Evolutionary conservation across 1,139 yeast species (phyloP).

Genomic region (Lodderomyces pseudojiufengensis): DNA sequence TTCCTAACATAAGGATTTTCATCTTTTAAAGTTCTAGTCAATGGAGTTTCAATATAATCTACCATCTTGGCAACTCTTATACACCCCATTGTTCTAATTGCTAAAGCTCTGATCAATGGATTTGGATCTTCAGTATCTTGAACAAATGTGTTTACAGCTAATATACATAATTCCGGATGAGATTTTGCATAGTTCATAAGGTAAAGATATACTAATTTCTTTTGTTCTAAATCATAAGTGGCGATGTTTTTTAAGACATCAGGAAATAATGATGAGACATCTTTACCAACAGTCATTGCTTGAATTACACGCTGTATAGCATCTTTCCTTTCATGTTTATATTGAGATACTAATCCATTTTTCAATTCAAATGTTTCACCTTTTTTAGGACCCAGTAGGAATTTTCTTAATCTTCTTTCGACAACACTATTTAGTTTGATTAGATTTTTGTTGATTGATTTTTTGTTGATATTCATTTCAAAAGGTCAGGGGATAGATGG

Average conservation of each 20-base stretch:
- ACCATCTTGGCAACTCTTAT: conserved; percentile 93
- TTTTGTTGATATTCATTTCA: conserved; percentile 1
- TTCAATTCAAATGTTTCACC: conserved; percentile 89
- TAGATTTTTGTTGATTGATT: conserved; percentile 9
- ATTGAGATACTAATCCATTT: conserved; percentile 89
- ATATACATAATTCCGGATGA: conserved; percentile 90
- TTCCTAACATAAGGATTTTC: conserved; percentile 97
- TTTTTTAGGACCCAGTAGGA: conserved; percentile 45
- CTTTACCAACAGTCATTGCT: conserved; percentile 99
- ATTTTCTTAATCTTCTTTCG: conserved; percentile 42
- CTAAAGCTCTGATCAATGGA: conserved; percentile 92
- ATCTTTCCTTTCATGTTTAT: conserved; percentile 90
- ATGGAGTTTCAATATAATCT: conserved; percentile 89
- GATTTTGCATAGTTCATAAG: conserved; percentile 96
- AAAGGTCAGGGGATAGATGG: too few species aligned
- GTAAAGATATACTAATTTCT: conserved; percentile 90
- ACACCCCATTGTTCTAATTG: conserved; percentile 98
- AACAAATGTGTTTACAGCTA: conserved; percentile 97
- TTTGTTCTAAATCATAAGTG: conserved; percentile 94
- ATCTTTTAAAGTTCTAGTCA: conserved; percentile 78
- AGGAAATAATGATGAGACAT: conserved; percentile 91
- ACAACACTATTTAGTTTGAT: conserved; percentile 30
- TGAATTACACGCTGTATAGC: conserved; percentile 96
- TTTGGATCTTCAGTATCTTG: conserved; percentile 96
- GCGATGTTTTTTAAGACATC: conserved; percentile 96